Base-by-base conservation (phyloP, 306 rosid genomes). In the Bauhinia variegata region DNA sequence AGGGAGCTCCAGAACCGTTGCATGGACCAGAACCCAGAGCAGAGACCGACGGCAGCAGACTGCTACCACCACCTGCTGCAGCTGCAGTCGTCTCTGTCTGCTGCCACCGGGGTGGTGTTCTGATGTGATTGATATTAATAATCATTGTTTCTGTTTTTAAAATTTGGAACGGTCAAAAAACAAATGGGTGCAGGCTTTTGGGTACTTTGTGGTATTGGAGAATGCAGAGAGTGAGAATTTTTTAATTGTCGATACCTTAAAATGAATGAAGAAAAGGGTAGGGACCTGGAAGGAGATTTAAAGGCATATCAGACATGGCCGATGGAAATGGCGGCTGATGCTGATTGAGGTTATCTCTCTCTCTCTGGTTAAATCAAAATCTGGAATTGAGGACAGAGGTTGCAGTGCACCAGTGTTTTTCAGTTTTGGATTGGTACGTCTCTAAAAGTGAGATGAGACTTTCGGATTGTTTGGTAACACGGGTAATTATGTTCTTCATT, bases 21-120 rank as follows among this genome's bases (percentile, higher is more conserved):
- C 68, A 78, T 93, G 89, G 97, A 90, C 17, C 92, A 80, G 70
- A 93, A 85, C 72, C 86, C 97, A 4, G 99, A 93, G 82, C 84
- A 74, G 34, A 79, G 99, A 56, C 99, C 97, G 2, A 90, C 96
- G 18, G 99, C 95, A 12, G 99, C 99, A 39, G 99, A 93, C 73
- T 93, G 97, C 61, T 93, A 93, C 80, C 98, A 89, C 87, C 96
- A 88, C 71, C 80, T 93, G 86, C 78, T 93, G 41, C 99, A 93
- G 88, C 77, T 93, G 11, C 98, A 92, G 88, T 79, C 89, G 0
- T 82, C 96, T 39, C 60, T 84, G 75, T 82, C 89, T 33, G 81
- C 73, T 2, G 46, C 55, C 8, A 74, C 82, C 56, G 71, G 43
- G 88, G 83, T 8, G 83, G 74, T 1, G 72, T 55, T 13, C 11